These are phyloP conservation scores for Debaryomycetaceae sp. DNA, from an alignment of 1,139 yeast species.

Conservation along the genomic window DNA sequence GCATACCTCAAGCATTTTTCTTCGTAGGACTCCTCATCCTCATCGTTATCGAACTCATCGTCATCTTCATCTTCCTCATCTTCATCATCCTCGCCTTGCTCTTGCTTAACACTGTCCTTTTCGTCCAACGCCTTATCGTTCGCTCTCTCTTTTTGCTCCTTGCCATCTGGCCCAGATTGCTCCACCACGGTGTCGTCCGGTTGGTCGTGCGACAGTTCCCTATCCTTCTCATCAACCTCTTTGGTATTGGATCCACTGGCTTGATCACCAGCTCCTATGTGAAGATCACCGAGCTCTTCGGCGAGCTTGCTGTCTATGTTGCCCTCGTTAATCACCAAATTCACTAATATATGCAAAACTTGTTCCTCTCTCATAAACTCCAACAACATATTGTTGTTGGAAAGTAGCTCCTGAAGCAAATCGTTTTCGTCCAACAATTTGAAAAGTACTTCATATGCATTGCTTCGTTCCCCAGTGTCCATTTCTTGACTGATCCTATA, in stretches of 20 bases:
- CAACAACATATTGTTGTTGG: slow-evolving; percentile 77
- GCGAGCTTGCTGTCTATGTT: slow-evolving; percentile 9
- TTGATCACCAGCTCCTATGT: slow-evolving; percentile 1
- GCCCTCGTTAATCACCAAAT: slow-evolving; percentile 57
- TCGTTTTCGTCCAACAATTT: slow-evolving; percentile 85
- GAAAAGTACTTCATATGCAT: slow-evolving; percentile 40
- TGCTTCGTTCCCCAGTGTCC: slow-evolving; percentile 16
- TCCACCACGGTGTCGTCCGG: slow-evolving; percentile 7
- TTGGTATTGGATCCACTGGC: not conserved
- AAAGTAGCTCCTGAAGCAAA: slow-evolving; percentile 74
- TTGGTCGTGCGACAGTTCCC: slow-evolving; percentile 1
- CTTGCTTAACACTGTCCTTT: slow-evolving; percentile 10
- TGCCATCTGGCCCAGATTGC: slow-evolving; percentile 8
- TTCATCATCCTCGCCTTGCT: slow-evolving; percentile 7
- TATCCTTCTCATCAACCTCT: slow-evolving; percentile 1
- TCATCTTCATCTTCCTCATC: slow-evolving; percentile 15
- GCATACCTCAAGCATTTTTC: slow-evolving; percentile 68
- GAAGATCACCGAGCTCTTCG: slow-evolving; percentile 5
- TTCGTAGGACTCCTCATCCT: slow-evolving; percentile 37
- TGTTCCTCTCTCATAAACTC: slow-evolving; percentile 78
- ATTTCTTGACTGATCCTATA: slow-evolving; percentile 31
- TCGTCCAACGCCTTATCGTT: slow-evolving; percentile 3
- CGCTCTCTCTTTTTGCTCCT: slow-evolving; percentile 10
- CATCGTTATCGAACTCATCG: slow-evolving; percentile 20
- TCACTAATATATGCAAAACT: slow-evolving; percentile 62